phyloP scores from a whole-genome alignment of 1,284 basidiomycete species.

The Rhodotorula glutinis region DNA sequence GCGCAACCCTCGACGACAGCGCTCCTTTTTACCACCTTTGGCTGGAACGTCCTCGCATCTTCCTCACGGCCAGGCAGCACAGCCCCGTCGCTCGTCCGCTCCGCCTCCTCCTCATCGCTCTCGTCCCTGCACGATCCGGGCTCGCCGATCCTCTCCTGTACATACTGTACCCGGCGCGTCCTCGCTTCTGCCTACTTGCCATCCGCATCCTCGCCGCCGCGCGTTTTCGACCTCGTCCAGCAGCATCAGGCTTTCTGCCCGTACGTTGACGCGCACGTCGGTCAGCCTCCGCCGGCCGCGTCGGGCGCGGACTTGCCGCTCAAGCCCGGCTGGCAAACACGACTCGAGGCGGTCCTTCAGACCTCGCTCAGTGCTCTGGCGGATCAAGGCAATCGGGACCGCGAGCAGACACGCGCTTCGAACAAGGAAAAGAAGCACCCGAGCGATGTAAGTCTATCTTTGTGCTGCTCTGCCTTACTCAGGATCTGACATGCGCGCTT shows the following conservation, averaged over 20 bases:
- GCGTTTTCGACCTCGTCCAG: conserved; percentile 3
- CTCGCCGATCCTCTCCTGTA: conserved; percentile 16
- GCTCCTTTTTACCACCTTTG: conserved; percentile 21
- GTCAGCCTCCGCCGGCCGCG: neutral
- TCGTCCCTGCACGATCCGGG: conserved; percentile 3
- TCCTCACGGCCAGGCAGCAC: neutral
- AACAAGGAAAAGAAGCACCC: neutral
- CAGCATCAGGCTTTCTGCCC: conserved; percentile 29
- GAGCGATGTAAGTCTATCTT: no score
- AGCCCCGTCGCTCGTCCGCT: conserved; percentile 9
- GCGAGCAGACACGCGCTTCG: no score
- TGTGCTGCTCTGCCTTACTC: no score
- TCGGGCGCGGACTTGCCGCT: neutral
- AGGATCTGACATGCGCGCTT: no score
- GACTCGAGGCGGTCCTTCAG: conserved; percentile 14
- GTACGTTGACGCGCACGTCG: conserved; percentile 8
- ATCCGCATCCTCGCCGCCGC: neutral
- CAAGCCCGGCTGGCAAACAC: conserved; percentile 21
- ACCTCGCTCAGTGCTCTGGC: neutral
- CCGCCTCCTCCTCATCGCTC: conserved; percentile 12
- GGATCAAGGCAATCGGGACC: no score
- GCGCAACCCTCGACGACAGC: neutral
- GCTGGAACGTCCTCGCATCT: conserved; percentile 12
- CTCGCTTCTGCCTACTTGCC: conserved; percentile 20
- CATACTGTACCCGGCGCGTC: conserved; percentile 18